Percentiles rank a stretch among this genome's conserved stretches.
Evolutionary conservation across 1,284 basidiomycete genomes (phyloP).

Genomic region (Chalciporus sp.): DNA sequence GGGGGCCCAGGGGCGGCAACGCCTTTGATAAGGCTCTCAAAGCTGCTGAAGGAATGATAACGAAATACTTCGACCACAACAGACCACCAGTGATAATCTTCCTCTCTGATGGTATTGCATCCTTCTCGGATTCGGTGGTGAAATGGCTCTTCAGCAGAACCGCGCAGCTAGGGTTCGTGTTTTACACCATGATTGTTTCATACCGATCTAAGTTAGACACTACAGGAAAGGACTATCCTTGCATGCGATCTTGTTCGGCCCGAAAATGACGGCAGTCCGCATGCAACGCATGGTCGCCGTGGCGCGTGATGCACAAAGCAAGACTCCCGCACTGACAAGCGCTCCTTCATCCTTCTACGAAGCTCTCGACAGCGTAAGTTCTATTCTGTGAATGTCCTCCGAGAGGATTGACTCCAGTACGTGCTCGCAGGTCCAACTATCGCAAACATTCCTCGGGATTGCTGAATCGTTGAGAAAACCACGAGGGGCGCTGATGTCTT

Average conservation of each 20-base stretch:
- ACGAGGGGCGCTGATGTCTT: conserved; percentile 36
- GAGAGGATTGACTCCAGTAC: neutral
- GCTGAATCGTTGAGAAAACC: conserved; percentile 60
- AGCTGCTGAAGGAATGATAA: conserved; percentile 42
- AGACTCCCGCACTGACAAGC: conserved; percentile 31
- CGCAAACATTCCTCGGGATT: conserved; percentile 59
- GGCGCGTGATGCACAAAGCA: conserved; percentile 50
- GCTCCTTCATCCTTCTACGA: conserved; percentile 51
- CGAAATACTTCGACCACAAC: conserved; percentile 49
- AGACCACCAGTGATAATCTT: conserved; percentile 63
- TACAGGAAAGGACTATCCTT: conserved; percentile 60
- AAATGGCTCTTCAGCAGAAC: conserved; percentile 45
- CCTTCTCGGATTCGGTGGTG: conserved; percentile 36
- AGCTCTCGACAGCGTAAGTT: conserved; percentile 52
- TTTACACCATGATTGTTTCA: neutral
- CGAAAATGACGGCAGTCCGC: conserved; percentile 28
- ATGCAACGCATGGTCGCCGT: conserved; percentile 53
- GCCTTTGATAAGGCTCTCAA: conserved; percentile 47
- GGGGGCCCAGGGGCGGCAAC: conserved; percentile 45
- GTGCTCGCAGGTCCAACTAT: conserved; percentile 48
- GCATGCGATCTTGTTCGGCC: conserved; percentile 59
- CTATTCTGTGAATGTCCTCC: too few relatives aligned
- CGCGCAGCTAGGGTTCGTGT: conserved; percentile 47
- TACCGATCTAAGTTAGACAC: too few relatives aligned
- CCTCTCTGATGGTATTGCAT: conserved; percentile 55